These are phyloP conservation scores for Clonostachys sp. DNA, from an alignment of 2,329 filamentous ascomycete genomes.

Conservation along the genomic window DNA sequence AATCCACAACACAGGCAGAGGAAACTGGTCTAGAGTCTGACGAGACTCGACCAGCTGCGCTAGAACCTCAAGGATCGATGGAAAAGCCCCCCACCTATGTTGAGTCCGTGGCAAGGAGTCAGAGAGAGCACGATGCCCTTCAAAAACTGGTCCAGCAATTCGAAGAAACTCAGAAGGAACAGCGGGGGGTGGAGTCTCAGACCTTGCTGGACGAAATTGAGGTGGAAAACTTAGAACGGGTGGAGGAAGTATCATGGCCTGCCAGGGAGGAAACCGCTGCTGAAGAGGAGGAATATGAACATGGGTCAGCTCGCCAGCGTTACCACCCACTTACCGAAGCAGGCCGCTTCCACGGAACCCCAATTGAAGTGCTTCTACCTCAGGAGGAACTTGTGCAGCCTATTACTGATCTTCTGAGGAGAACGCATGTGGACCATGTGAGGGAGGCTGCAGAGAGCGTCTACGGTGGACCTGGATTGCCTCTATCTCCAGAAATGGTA, in stretches of 20 bases:
- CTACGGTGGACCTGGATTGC: conserved; percentile 74
- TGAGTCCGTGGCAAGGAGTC: conserved; percentile 44
- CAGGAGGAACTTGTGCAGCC: conserved; percentile 64
- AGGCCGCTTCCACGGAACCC: conserved; percentile 70
- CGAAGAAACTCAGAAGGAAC: conserved; percentile 33
- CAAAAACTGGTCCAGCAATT: conserved; percentile 54
- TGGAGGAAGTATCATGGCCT: conserved; percentile 4
- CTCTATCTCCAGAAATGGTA: conserved; percentile 49
- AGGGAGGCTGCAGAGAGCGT: conserved; percentile 63
- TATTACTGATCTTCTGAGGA: conserved; percentile 61
- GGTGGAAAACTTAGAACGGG: conserved; percentile 11
- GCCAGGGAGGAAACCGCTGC: conserved; percentile 21
- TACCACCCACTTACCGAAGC: conserved; percentile 70
- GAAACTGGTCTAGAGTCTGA: conserved; percentile 10
- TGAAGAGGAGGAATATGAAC: conserved; percentile 25
- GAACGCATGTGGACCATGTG: conserved; percentile 71
- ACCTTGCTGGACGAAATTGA: conserved; percentile 17
- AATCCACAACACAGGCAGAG: conserved; percentile 7
- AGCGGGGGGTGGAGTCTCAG: conserved; percentile 17
- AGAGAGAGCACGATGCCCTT: conserved; percentile 50
- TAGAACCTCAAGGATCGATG: neutral
- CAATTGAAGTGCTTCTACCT: conserved; percentile 73
- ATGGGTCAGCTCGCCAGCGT: conserved; percentile 33
- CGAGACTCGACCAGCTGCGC: neutral
- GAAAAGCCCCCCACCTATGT: conserved; percentile 29